Base-by-base conservation (phyloP, 2,329 filamentous ascomycete genomes). In the Paraphaeosphaeria minitans region DNA sequence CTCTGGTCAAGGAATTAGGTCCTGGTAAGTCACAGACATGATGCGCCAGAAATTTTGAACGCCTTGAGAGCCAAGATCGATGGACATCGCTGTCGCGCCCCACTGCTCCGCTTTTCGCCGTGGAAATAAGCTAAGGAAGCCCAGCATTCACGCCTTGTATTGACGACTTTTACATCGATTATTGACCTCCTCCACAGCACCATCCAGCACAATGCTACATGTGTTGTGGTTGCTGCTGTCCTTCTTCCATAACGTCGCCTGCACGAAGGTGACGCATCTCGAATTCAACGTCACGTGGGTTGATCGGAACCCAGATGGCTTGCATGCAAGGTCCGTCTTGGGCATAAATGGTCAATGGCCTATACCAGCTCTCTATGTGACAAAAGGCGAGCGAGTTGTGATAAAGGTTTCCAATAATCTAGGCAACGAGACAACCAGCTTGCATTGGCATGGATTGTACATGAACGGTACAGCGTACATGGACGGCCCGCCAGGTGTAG, bases 361-460 rank as follows among this genome's bases (percentile, higher is more conserved):
- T 0, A 84, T 90, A 0, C 91, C 91, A 4, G 75, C 90, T 45
- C 85, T 95, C 46, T 85, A 90, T 63, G 86, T 87, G 61, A 91
- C 90, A 64, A 87, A 90, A 63, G 90, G 89, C 21, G 91, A 95
- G 66, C 86, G 83, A 1, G 75, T 95, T 10, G 75, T 91, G 4
- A 85, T 93, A 43, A 85, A 90, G 33, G 81, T 92, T 53, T 78
- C 85, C 64, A 94, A 94, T 66, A 81, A 84, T 21, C 85, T 89
- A 0, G 78, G 80, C 12, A 90, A 92, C 64, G 74, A 84, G 64
- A 84, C 83, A 13, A 89, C 88, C 7, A 84, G 83, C 41, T 80
- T 93, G 4, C 90, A 94, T 71, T 93, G 90, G 74, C 90, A 94
- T 66, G 90, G 91, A 14, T 82, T 94, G 61, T 92, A 87, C 69